Conservation (phyloP, 2,329 filamentous ascomycete genomes). For the Nothophoma quercina region DNA sequence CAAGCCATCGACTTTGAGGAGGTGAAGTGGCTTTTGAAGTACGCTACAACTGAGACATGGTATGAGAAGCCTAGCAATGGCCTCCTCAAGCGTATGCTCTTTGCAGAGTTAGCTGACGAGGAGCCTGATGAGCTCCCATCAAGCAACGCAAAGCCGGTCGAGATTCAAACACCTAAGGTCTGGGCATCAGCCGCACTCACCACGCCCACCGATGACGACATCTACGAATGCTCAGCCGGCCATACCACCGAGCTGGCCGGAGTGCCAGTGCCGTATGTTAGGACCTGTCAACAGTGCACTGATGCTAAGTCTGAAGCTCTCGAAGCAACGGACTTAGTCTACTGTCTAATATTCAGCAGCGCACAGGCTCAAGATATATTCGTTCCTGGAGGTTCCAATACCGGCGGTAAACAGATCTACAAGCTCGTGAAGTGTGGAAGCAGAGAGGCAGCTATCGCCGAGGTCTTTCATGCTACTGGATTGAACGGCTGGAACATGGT, state of each 20-base stretch:
- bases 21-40: slow-evolving; percentile 38
- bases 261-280: slow-evolving; percentile 14
- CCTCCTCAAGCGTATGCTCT: slow-evolving; percentile 20
- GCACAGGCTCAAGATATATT: slow-evolving; percentile 28
- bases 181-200: slow-evolving; percentile 43
- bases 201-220: slow-evolving; percentile 39
- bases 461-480: slow-evolving; percentile 40
- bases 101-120: slow-evolving; percentile 5
- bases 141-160: slow-evolving; percentile 25
- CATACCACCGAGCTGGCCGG: slow-evolving; percentile 20
- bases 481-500: slow-evolving; percentile 42
- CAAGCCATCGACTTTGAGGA: slow-evolving; percentile 37
- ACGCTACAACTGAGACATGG: slow-evolving; percentile 38
- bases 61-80: slow-evolving; percentile 36
- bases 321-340: slow-evolving; percentile 26
- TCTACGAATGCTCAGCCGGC: slow-evolving; percentile 31
- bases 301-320: slow-evolving; percentile 38
- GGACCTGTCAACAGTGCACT: slow-evolving; percentile 36
- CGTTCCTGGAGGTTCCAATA: slow-evolving; percentile 15
- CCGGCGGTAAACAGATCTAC: slow-evolving; percentile 36
- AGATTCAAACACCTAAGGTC: slow-evolving; percentile 18
- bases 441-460: slow-evolving; percentile 39
- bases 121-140: slow-evolving; percentile 23
- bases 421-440: slow-evolving; percentile 43
- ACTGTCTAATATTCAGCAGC: slow-evolving; percentile 38